A percentile compares a stretch with the other conserved stretches of the same genome.
These are phyloP conservation scores for Talaromyces proteolyticus DNA, from an alignment of 495 filamentous ascomycete genomes.

Conservation along the genomic window DNA sequence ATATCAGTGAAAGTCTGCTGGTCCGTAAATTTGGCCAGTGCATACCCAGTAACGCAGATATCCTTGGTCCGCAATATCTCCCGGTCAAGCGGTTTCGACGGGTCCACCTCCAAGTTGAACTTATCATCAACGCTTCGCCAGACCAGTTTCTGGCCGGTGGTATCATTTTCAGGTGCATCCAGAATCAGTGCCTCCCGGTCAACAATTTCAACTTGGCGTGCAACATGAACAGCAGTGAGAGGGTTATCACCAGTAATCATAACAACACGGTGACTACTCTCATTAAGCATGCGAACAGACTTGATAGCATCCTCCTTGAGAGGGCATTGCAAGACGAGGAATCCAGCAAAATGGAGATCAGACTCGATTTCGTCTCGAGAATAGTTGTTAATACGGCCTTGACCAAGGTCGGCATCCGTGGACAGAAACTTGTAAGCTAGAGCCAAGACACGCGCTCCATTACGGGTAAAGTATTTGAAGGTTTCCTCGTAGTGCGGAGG, in stretches of 20 bases:
- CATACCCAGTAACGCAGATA: constrained; percentile 94
- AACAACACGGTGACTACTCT: constrained; percentile 95
- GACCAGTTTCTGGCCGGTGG: constrained; percentile 73
- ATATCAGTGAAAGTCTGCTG: constrained; percentile 66
- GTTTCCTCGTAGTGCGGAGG: constrained; percentile 95
- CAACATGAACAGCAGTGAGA: constrained; percentile 92
- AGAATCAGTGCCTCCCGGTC: constrained; percentile 93
- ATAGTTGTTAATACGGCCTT: constrained; percentile 82
- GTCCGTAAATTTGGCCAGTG: constrained; percentile 81
- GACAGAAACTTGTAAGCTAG: constrained; percentile 91
- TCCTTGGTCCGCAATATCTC: constrained; percentile 84
- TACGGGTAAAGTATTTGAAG: constrained; percentile 94
- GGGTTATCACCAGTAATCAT: constrained; percentile 99
- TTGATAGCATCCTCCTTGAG: constrained; percentile 95
- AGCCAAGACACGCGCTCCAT: constrained; percentile 87
- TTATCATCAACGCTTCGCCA: constrained; percentile 96
- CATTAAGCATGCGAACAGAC: constrained; percentile 93
- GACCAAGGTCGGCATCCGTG: constrained; percentile 70
- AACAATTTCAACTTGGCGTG: constrained; percentile 93
- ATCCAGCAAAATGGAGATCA: constrained; percentile 83
- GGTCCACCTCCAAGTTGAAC: constrained; percentile 80
- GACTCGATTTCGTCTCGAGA: constrained; percentile 89
- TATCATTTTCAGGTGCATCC: constrained; percentile 88
- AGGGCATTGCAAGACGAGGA: constrained; percentile 91
- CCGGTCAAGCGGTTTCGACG: constrained; percentile 69